These are phyloP conservation scores for Globisporangium acanthophoron DNA, from an alignment of 352 stramenopile species.

Conservation along the genomic window DNA sequence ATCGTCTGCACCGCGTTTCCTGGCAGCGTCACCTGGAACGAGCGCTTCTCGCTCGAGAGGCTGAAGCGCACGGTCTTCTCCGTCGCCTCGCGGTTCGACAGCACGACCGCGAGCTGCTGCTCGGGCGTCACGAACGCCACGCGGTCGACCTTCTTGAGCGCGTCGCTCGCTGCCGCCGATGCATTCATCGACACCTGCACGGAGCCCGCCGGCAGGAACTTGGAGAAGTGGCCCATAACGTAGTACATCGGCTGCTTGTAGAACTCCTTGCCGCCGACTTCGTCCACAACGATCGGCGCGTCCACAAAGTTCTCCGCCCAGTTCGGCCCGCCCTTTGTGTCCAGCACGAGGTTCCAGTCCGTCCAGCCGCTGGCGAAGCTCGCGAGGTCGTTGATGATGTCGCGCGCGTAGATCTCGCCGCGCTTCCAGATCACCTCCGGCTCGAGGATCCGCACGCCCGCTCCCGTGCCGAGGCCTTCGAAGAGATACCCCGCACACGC, in stretches of 20 bases:
- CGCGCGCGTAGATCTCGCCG: constrained; percentile 71
- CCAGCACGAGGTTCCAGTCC: constrained; percentile 87
- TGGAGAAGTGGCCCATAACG: constrained; percentile 63
- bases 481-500: constrained; percentile 62
- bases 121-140: constrained; percentile 44
- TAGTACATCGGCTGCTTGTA: constrained; percentile 86
- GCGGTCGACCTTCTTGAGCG: constrained; percentile 28
- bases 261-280: constrained; percentile 48
- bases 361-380: constrained; percentile 77
- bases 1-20: not conserved
- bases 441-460: constrained; percentile 39
- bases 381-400: constrained; percentile 86
- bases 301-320: constrained; percentile 68
- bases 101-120: constrained; percentile 33
- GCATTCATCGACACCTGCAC: constrained; percentile 31
- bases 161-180: constrained; percentile 14
- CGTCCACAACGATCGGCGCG: constrained; percentile 66
- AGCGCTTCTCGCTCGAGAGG: not conserved
- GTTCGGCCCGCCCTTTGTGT: constrained; percentile 64
- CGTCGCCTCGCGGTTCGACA: constrained; percentile 1
- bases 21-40: not conserved
- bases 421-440: constrained; percentile 47
- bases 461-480: constrained; percentile 36
- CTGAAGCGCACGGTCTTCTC: constrained; percentile 1
- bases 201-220: constrained; percentile 53